phyloP scores from a whole-genome alignment of 768 basidiomycete genomes.

The Termitomyces titanicus region DNA sequence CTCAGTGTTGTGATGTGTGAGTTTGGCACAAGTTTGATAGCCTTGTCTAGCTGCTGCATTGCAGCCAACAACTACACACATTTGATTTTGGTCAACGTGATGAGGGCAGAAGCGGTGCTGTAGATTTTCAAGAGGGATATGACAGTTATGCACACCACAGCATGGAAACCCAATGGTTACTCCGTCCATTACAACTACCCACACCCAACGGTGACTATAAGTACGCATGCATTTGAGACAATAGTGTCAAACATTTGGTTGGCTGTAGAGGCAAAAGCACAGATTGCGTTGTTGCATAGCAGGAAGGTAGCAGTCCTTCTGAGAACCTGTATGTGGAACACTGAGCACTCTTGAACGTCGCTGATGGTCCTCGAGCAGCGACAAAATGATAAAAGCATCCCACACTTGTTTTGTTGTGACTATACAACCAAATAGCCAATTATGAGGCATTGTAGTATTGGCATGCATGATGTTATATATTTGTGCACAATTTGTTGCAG shows the following conservation, averaged over 20 bases:
- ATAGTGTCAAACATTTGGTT: slow-evolving; percentile 20
- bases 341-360: too few species aligned
- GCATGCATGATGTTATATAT: slow-evolving; percentile 22
- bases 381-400: too few species aligned
- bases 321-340: too few species aligned
- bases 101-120: slow-evolving; percentile 17
- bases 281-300: too few species aligned
- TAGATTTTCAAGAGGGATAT: slow-evolving; percentile 11
- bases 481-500: slow-evolving; percentile 25
- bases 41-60: neutral
- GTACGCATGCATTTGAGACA: slow-evolving; percentile 25
- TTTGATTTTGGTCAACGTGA: neutral
- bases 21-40: slow-evolving; percentile 15
- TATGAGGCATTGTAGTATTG: neutral
- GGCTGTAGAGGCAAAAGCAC: too few species aligned
- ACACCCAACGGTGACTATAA: slow-evolving; percentile 12
- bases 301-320: too few species aligned
- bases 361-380: too few species aligned
- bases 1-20: slow-evolving; percentile 20
- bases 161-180: slow-evolving; percentile 28
- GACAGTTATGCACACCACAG: slow-evolving; percentile 26
- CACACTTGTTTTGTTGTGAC: slow-evolving; percentile 20
- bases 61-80: slow-evolving; percentile 16
- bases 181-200: slow-evolving; percentile 17
- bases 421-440: neutral